Evolutionary conservation across 805 yeast genomes (phyloP).

Genomic region (Wickerhamomyces sydowiorum): DNA sequence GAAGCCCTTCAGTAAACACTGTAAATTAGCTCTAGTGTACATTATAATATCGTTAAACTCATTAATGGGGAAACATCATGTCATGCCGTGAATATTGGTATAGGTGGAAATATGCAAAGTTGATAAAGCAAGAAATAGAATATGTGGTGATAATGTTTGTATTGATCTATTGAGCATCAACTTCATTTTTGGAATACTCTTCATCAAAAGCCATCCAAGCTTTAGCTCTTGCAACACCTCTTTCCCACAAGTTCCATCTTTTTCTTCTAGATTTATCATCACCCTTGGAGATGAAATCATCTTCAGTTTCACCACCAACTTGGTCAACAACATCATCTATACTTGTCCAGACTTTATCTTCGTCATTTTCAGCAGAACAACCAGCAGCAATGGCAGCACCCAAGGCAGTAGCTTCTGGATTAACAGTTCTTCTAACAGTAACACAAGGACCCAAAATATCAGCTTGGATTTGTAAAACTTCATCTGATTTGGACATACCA

Average conservation of each 20-base stretch:
- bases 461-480: conserved; percentile 90
- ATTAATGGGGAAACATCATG: not conserved
- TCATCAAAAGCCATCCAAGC: conserved; percentile 55
- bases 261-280: conserved; percentile 54
- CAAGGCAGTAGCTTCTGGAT: conserved; percentile 87
- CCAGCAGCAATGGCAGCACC: conserved; percentile 98
- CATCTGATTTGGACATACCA: conserved; percentile 89
- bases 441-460: conserved; percentile 87
- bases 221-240: conserved; percentile 72
- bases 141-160: too few relatives aligned
- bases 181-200: not conserved
- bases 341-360: conserved; percentile 67
- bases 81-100: too few relatives aligned
- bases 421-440: conserved; percentile 72
- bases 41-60: too few relatives aligned
- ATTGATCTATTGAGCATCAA: not conserved
- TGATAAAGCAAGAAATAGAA: too few relatives aligned
- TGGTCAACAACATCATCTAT: conserved; percentile 57
- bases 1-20: too few relatives aligned
- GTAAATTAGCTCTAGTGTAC: too few relatives aligned
- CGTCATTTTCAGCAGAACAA: conserved; percentile 41
- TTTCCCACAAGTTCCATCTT: conserved; percentile 76
- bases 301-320: conserved; percentile 29
- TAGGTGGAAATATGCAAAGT: too few relatives aligned
- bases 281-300: conserved; percentile 35